Base-by-base conservation (phyloP, 163 green algal genomes). In the Volvox carteri region DNA sequence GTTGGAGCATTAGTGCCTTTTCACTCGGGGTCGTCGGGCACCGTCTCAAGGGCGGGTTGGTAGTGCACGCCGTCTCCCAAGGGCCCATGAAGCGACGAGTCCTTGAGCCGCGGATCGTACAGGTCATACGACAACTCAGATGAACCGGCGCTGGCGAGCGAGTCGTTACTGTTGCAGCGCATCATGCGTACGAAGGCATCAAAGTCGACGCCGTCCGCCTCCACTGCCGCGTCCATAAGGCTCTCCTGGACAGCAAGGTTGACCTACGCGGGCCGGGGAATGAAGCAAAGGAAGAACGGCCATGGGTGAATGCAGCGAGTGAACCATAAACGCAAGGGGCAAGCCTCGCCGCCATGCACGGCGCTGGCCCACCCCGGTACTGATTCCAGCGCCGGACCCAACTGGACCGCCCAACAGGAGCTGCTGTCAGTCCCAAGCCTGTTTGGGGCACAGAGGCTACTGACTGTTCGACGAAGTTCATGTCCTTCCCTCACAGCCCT, bases 181-280 rank as follows among this genome's bases (percentile, higher is more conserved):
- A 97, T 83, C 67, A 98, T 76, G 28, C 85, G 84, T 56, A 96
- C 86, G 78, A 98, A 98, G 19, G 92, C 93, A 46, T 97, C 94
- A 90, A 97, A 98, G 90, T 97, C 94, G 28, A 98, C 73, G 9
- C 94, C 93, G n/a, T 91, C 81, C 62, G 86, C 78, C 42, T 91
- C 74, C 56, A 94, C 73, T 3, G 92, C 90, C 12, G 88, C 86
- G 54, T 95, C 92, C 86, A 95, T 90, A 52, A 93, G 74, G 18
- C 77, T 92, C 77, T 93, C 91, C 73, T 94, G 86, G 19, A 93
- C 89, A 9, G 89, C 91, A 58, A 92, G 39, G 78, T 91, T 93
- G 37, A 93, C 89, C 86, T 92, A 74, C 56, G 44, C 28, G 11
- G 8, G 56, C 37, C 0, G 18, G 41, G 41, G 3, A 39, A 58